These are phyloP conservation scores for Candida tammaniensis DNA, from an alignment of 805 yeast species.

Conservation along the genomic window DNA sequence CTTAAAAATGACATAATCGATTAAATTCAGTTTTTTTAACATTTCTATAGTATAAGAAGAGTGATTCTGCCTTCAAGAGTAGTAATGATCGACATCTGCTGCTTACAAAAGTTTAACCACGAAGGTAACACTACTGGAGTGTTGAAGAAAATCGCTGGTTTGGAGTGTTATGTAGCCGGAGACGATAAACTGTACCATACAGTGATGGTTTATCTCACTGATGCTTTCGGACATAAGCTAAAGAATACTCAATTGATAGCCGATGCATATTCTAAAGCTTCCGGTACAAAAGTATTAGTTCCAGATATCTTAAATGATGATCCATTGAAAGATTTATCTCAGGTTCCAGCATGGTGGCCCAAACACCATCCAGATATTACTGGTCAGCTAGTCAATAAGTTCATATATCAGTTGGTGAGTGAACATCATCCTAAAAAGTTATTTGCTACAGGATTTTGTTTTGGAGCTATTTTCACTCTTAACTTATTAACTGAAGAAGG, in stretches of 20 bases:
- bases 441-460: constrained; percentile 22
- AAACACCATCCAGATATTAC: constrained; percentile 13
- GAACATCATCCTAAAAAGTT: constrained; percentile 1
- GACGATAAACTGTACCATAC: constrained; percentile 15
- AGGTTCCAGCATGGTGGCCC: constrained; percentile 5
- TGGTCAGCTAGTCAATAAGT: constrained; percentile 9
- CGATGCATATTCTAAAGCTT: constrained; percentile 18
- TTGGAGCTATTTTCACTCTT: constrained; percentile 25
- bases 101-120: constrained; percentile 26
- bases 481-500: constrained; percentile 29
- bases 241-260: constrained; percentile 28
- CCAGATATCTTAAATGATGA: constrained; percentile 31
- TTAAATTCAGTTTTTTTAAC: too few relatives aligned
- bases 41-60: too few relatives aligned
- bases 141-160: constrained; percentile 19
- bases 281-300: constrained; percentile 20
- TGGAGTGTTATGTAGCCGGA: constrained; percentile 29
- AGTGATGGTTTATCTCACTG: constrained; percentile 25
- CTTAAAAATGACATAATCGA: too few relatives aligned
- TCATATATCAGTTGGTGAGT: constrained; percentile 3
- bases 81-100: constrained; percentile 10
- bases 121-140: constrained; percentile 27
- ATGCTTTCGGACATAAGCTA: constrained; percentile 26
- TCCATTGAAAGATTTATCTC: constrained; percentile 7
- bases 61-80: neutral